Conservation (phyloP, 1,284 basidiomycete genomes). For the Ustilago crameri region DNA sequence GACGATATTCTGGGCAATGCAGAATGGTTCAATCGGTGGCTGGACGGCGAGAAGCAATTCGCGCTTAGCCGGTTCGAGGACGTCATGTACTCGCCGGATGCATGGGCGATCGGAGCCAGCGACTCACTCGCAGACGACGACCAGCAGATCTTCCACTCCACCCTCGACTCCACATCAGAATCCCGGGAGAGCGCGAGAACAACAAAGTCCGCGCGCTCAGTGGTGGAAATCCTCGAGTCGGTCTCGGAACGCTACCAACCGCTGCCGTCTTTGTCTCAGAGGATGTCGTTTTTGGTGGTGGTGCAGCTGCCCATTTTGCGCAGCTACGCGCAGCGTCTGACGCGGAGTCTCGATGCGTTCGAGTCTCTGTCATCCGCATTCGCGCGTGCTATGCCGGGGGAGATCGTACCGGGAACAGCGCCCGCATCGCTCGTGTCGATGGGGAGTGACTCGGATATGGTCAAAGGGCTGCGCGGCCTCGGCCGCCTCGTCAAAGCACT, state of each 20-base stretch:
- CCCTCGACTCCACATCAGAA: too few relatives aligned
- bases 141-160: constrained; percentile 57
- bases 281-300: constrained; percentile 81
- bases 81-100: constrained; percentile 81
- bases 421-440: constrained; percentile 14
- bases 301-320: constrained; percentile 87
- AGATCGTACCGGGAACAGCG: constrained; percentile 37
- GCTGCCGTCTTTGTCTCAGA: constrained; percentile 80
- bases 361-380: constrained; percentile 78
- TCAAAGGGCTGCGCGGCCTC: constrained; percentile 60
- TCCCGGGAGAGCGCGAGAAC: constrained; percentile 25
- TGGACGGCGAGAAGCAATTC: constrained; percentile 73
- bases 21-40: constrained; percentile 90
- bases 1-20: constrained; percentile 82
- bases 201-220: constrained; percentile 51
- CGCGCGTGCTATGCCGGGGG: constrained; percentile 89
- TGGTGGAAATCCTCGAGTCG: constrained; percentile 53
- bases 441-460: constrained; percentile 54
- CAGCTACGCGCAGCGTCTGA: constrained; percentile 80
- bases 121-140: constrained; percentile 73
- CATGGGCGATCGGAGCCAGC: constrained; percentile 82
- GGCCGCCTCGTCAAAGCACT: constrained; percentile 60
- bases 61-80: constrained; percentile 82
- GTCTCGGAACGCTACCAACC: constrained; percentile 84
- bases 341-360: constrained; percentile 88